Evolutionary conservation across 225 moss, liverwort and hornwort genomes (phyloP), one percentile per base, ranked within the genome.

Genomic region (Anthoceros angustus): DNA sequence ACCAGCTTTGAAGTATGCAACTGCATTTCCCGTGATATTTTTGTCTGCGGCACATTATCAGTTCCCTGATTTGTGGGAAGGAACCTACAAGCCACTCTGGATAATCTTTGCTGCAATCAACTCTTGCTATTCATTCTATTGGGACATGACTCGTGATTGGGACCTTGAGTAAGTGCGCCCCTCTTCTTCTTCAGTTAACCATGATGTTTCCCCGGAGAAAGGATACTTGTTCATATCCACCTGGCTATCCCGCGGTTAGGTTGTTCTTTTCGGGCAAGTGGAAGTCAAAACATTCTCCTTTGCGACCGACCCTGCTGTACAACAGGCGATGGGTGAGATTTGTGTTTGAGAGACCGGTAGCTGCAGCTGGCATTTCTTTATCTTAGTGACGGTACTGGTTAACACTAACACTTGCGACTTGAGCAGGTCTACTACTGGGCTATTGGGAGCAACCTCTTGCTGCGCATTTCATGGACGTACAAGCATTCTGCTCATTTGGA

Each of bases 71-170:
- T 69, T 70, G 41, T 78, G 75, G 77, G 84, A 70, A 71, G 90
- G 87, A 80, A 84, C 66, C 66, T 75, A 87, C 72, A 86, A 90
- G 21, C 94, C 94, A 16, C 66, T 94, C 43, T 94, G 94, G 94
- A 81, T 94, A 45, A 43, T 90, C 42, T 90, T 82, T 72, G 83
- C 90, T 61, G 73, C 90, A 50, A 83, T 94, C 65, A 94, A 94
- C 75, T 90, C 86, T 39, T 82, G 80, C 73, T 94, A 90, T 70
- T 87, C 89, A 55, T 90, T 90, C 76, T 94, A 86, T 75, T 94
- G 94, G 94, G 94, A 94, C 79, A 77, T 90, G 14, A 80, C 87
- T 39, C 86, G 84, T 67, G 94, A 94, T 74, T 94, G 94, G 94
- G 94, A 94, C 78, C 79, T 94, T 43, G 90, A 90, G 94, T 94